phyloP scores from a whole-genome alignment of 345 rosid species.

The Ceriops tagal region DNA sequence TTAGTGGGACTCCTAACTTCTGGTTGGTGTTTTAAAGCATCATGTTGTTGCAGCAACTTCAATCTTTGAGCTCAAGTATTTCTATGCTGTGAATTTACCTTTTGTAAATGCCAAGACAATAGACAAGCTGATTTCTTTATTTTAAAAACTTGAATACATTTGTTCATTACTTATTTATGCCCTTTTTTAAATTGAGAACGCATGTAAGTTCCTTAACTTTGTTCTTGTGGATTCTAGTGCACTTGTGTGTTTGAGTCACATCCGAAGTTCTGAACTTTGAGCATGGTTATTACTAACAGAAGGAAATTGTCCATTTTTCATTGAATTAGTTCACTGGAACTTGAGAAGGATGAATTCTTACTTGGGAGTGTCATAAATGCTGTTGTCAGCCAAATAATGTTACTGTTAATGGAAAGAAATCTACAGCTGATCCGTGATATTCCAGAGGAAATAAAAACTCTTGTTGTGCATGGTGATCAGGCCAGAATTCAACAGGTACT shows the following conservation, averaged over 20 bases:
- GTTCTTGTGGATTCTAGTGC: not conserved
- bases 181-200: not conserved
- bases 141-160: not conserved
- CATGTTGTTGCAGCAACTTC: not conserved
- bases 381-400: slow-evolving; percentile 94
- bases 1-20: not conserved
- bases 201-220: not conserved
- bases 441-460: slow-evolving; percentile 80
- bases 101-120: too few relatives aligned
- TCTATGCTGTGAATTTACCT: not conserved
- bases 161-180: not conserved
- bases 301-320: slow-evolving; percentile 22
- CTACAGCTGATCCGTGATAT: slow-evolving; percentile 91
- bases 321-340: slow-evolving; percentile 62
- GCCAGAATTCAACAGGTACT: slow-evolving; percentile 82
- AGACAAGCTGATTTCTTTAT: too few relatives aligned
- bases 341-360: slow-evolving; percentile 68
- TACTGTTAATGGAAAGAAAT: slow-evolving; percentile 66
- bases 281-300: slow-evolving; percentile 14
- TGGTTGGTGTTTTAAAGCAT: not conserved
- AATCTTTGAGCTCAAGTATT: not conserved
- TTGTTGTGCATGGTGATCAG: slow-evolving; percentile 87
- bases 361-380: slow-evolving; percentile 87
- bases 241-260: not conserved
- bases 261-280: not conserved